phyloP scores from a whole-genome alignment of 2,329 filamentous ascomycete species.

The Colletotrichum graminicola region DNA sequence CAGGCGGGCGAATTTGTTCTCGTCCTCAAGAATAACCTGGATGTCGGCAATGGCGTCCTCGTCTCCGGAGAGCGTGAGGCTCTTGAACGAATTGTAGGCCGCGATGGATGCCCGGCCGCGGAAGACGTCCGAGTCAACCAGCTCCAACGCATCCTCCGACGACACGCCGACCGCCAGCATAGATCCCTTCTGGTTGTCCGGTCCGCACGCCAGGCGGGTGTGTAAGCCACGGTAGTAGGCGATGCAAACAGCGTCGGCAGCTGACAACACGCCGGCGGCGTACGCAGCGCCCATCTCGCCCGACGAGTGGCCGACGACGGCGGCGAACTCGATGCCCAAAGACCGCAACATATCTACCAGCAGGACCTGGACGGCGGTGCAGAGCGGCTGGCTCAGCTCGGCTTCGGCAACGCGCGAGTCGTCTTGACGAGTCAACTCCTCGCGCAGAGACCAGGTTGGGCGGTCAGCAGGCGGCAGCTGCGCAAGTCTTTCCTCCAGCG shows the following conservation, averaged over 20 bases:
- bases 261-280: constrained; percentile 57
- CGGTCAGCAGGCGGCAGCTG: no score
- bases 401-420: constrained; percentile 28
- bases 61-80: constrained; percentile 48
- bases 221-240: constrained; percentile 44
- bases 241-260: constrained; percentile 45
- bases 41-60: constrained; percentile 45
- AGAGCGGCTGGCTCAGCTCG: constrained; percentile 29
- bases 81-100: constrained; percentile 43
- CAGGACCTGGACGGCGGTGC: constrained; percentile 36
- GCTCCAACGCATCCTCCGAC: constrained; percentile 39
- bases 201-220: no score
- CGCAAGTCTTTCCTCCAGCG: constrained; percentile 3
- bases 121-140: no score
- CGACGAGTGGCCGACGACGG: constrained; percentile 61
- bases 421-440: constrained; percentile 46
- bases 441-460: constrained; percentile 46
- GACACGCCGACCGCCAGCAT: constrained; percentile 46
- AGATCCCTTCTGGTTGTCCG: constrained; percentile 26
- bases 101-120: constrained; percentile 44
- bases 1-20: constrained; percentile 41
- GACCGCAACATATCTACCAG: constrained; percentile 46
- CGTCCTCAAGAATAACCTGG: constrained; percentile 41
- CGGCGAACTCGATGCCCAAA: constrained; percentile 49
- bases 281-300: constrained; percentile 65